Conservation (phyloP, 331 rosid genomes). For the Rosa hybrid region DNA sequence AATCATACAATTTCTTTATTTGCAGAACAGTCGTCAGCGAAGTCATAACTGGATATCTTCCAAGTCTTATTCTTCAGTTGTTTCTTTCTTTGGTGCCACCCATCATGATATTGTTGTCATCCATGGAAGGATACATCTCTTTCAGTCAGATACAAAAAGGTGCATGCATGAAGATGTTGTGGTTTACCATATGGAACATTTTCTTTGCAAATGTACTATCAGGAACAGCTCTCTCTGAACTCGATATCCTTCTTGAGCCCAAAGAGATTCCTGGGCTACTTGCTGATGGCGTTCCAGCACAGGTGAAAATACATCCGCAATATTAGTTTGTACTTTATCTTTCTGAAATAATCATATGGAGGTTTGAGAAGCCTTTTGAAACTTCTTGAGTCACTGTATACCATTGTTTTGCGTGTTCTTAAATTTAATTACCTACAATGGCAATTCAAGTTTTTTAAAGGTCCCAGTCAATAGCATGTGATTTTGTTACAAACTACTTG, state of each 20-base stretch:
- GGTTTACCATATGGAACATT: slow-evolving; percentile 84
- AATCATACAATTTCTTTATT: slow-evolving; percentile 24
- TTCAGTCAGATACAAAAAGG: slow-evolving; percentile 64
- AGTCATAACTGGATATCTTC: slow-evolving; percentile 90
- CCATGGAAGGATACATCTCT: slow-evolving; percentile 74
- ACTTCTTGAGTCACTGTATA: background rate
- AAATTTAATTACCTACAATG: background rate
- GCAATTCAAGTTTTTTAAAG: background rate
- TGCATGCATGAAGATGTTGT: slow-evolving; percentile 71
- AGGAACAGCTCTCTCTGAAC: slow-evolving; percentile 69
- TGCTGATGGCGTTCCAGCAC: slow-evolving; percentile 83
- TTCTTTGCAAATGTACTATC: slow-evolving; percentile 89
- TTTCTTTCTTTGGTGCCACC: slow-evolving; percentile 72
- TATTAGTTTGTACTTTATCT: slow-evolving; percentile 12
- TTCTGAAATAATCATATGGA: background rate
- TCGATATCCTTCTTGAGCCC: slow-evolving; percentile 71
- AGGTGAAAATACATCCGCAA: slow-evolving; percentile 47
- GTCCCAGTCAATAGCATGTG: background rate
- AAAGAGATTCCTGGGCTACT: slow-evolving; percentile 65
- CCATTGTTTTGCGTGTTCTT: background rate
- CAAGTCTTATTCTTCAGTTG: slow-evolving; percentile 78
- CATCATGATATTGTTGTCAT: slow-evolving; percentile 65
- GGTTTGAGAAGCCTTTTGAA: background rate
- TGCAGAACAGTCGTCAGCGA: slow-evolving; percentile 74
- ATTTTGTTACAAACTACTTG: background rate